phyloP scores from a whole-genome alignment of 768 basidiomycete species.

The Russula griseocarnosa region DNA sequence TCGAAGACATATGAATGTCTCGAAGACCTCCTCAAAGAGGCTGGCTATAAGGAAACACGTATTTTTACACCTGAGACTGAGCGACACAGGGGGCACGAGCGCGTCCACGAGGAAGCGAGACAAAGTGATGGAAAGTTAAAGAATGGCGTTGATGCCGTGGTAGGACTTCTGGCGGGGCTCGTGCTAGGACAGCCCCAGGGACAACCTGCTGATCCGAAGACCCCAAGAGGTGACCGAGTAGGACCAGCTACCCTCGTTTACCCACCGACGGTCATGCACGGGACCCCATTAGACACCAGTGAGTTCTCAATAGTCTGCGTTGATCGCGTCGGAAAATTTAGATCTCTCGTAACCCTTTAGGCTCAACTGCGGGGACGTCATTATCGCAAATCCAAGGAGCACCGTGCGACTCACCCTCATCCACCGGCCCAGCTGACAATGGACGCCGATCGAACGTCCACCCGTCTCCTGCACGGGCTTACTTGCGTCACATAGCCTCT shows the following conservation, averaged over 20 bases:
- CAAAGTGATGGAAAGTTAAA: slow-evolving; percentile 37
- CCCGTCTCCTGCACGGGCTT: slow-evolving; percentile 53
- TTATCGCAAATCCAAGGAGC: slow-evolving; percentile 21
- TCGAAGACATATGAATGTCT: slow-evolving; percentile 79
- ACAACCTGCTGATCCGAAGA: slow-evolving; percentile 29
- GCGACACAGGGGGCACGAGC: slow-evolving; percentile 36
- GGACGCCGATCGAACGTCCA: slow-evolving; percentile 30
- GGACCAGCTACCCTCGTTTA: neutral
- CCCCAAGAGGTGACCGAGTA: slow-evolving; percentile 22
- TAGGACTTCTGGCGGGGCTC: slow-evolving; percentile 62
- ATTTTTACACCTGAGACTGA: slow-evolving; percentile 84
- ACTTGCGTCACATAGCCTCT: slow-evolving; percentile 74
- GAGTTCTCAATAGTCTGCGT: neutral
- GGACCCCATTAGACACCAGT: neutral
- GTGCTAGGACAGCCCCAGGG: slow-evolving; percentile 40
- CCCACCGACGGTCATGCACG: neutral
- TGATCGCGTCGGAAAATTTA: neutral
- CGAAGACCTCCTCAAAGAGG: slow-evolving; percentile 80
- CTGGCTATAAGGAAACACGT: slow-evolving; percentile 90
- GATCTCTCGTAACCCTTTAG: neutral
- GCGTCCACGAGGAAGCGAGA: slow-evolving; percentile 3
- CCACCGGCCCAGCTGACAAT: slow-evolving; percentile 27
- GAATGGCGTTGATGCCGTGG: slow-evolving; percentile 49
- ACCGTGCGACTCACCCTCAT: neutral
- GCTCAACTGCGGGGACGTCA: neutral